Conservation (phyloP, 208 protist species). For the Leishmania braziliensis region DNA sequence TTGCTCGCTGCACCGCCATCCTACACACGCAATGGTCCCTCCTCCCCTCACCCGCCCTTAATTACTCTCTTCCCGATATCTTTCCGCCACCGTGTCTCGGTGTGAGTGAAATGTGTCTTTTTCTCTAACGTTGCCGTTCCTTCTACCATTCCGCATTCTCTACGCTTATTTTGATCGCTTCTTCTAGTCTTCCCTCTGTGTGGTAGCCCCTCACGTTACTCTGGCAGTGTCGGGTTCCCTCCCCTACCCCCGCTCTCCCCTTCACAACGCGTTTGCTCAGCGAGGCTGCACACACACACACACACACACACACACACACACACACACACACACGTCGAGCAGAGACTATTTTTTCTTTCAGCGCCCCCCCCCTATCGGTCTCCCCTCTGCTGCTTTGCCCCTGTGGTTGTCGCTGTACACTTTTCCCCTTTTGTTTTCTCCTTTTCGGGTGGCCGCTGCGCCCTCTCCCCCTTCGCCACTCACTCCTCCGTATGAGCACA, state of each 20-base stretch:
- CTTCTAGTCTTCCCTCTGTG: not conserved
- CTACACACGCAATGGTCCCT: not conserved
- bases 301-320: conserved; percentile 1
- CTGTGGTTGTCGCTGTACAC: not conserved
- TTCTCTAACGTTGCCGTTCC: not conserved
- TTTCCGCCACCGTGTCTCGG: not conserved
- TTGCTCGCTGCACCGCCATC: not conserved
- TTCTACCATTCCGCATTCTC: not conserved
- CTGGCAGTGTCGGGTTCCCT: not conserved
- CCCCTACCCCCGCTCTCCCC: not conserved
- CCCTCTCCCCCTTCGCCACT: not conserved
- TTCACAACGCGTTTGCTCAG: not conserved
- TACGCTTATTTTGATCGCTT: not conserved
- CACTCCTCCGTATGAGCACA: not conserved
- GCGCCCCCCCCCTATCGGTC: no score
- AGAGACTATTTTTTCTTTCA: conserved; percentile 1
- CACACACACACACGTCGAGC: not conserved
- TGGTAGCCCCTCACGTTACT: not conserved
- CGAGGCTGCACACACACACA: not conserved
- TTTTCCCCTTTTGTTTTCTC: not conserved
- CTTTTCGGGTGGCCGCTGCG: not conserved
- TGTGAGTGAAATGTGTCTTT: not conserved
- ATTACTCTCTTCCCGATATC: not conserved
- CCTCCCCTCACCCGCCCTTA: no score
- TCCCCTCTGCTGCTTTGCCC: not conserved